A percentile compares a stretch with the other conserved stretches of the same genome.
Conservation (phyloP, 2,329 filamentous ascomycete species). For the Pezicula radicicola region DNA sequence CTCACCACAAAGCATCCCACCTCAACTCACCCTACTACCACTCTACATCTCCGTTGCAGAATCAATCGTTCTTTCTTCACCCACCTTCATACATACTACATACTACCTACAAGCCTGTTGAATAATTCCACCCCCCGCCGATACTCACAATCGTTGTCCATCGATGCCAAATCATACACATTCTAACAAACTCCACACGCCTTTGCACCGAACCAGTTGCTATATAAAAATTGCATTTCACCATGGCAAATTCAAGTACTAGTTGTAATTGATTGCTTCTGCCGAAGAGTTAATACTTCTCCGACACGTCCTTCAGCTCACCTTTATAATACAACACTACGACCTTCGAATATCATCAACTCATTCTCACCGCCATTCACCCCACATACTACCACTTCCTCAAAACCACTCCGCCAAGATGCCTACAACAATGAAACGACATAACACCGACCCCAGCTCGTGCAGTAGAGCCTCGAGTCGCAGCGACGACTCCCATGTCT, state of each 20-base stretch:
- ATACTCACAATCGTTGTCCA: too few species aligned
- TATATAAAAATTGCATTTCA: background rate
- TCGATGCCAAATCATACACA: background rate
- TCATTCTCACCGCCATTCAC: conserved; percentile 2
- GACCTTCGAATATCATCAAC: background rate
- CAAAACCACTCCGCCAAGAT: conserved; percentile 13
- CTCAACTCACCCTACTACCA: too few species aligned
- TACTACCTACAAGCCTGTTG: too few species aligned
- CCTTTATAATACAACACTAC: background rate
- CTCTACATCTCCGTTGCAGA: too few species aligned
- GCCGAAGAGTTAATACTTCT: background rate
- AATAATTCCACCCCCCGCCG: too few species aligned
- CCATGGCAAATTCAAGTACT: conserved; percentile 14
- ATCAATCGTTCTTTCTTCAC: too few species aligned
- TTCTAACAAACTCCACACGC: background rate
- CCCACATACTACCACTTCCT: background rate
- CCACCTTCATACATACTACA: too few species aligned
- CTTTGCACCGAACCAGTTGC: background rate
- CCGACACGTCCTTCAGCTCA: background rate
- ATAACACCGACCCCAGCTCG: conserved; percentile 24
- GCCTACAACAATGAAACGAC: conserved; percentile 20
- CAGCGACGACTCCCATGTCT: conserved; percentile 43
- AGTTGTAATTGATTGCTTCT: conserved; percentile 11
- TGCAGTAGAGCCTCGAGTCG: conserved; percentile 37
- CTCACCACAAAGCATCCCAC: too few species aligned